Conservation (phyloP, 2,329 filamentous ascomycete species). For the Neofusicoccum ribis region DNA sequence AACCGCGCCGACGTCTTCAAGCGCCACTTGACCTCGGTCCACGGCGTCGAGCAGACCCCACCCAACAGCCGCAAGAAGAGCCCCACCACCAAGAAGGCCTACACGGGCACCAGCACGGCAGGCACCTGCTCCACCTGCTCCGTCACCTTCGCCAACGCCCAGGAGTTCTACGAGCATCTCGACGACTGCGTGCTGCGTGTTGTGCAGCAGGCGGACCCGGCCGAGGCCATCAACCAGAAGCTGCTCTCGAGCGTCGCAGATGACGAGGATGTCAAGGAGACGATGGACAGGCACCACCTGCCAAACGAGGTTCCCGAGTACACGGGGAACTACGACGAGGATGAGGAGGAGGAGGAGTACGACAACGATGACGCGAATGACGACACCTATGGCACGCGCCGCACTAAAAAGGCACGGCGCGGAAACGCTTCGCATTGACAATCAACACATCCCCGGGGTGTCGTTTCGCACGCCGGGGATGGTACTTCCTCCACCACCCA, state of each 20-base stretch:
- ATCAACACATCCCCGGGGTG: slow-evolving; percentile 53
- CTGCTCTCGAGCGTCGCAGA: slow-evolving; percentile 42
- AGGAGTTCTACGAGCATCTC: slow-evolving; percentile 72
- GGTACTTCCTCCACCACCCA: slow-evolving; percentile 32
- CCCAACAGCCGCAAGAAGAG: slow-evolving; percentile 85
- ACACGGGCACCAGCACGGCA: slow-evolving; percentile 71
- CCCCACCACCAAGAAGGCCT: slow-evolving; percentile 60
- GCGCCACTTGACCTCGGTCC: slow-evolving; percentile 84
- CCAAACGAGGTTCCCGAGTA: slow-evolving; percentile 80
- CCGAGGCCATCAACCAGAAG: slow-evolving; percentile 46
- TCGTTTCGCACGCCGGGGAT: slow-evolving; percentile 36
- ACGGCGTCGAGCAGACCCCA: slow-evolving; percentile 88
- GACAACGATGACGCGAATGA: slow-evolving; percentile 55
- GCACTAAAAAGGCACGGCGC: slow-evolving; percentile 49
- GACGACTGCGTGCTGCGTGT: slow-evolving; percentile 65
- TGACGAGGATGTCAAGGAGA: slow-evolving; percentile 41
- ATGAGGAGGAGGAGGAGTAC: slow-evolving; percentile 59
- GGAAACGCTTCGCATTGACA: slow-evolving; percentile 48
- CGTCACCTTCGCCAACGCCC: slow-evolving; percentile 61
- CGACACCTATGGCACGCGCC: slow-evolving; percentile 53
- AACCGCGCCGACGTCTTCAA: slow-evolving; percentile 97
- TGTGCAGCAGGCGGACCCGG: slow-evolving; percentile 49
- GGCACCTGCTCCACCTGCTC: slow-evolving; percentile 90
- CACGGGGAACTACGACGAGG: slow-evolving; percentile 81
- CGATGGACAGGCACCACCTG: slow-evolving; percentile 40